phyloP scores from a whole-genome alignment of 306 rosid species.

The Clitoria ternatea region DNA sequence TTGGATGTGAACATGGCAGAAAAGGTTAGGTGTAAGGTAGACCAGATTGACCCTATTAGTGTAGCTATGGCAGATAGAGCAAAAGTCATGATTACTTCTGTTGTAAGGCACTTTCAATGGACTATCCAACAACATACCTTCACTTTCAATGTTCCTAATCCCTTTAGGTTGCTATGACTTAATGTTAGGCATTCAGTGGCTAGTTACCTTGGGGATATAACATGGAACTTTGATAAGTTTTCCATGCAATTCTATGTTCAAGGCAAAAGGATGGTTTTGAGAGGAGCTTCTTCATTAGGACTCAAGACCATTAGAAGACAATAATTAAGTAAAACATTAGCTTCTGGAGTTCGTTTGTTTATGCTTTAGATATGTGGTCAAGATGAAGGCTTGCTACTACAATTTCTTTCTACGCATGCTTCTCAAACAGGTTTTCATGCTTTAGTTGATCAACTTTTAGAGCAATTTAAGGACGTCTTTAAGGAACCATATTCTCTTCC shows the following conservation, averaged over 20 bases:
- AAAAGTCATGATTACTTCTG: neutral
- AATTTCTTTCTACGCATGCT: neutral
- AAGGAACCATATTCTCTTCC: neutral
- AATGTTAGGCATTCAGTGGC: neutral
- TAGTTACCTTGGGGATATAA: too few species aligned
- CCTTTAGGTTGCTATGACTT: neutral
- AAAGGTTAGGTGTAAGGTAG: neutral
- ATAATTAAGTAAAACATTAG: neutral
- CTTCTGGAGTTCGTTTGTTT: neutral
- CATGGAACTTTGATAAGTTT: too few species aligned
- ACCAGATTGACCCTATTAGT: neutral
- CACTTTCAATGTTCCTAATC: neutral
- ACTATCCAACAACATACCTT: neutral
- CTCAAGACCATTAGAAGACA: too few species aligned
- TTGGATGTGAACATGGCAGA: too few species aligned
- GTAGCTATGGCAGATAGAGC: neutral
- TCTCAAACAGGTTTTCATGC: neutral
- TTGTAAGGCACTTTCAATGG: neutral
- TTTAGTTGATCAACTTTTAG: too few species aligned
- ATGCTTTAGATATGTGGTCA: neutral
- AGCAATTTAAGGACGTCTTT: too few species aligned
- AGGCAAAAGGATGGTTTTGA: rapidly evolving
- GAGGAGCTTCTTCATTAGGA: neutral
- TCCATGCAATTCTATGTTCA: neutral
- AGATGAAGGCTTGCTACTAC: neutral